Base-by-base conservation (phyloP, 192 early-diverging fungal species). In the Dispira parvispora region DNA sequence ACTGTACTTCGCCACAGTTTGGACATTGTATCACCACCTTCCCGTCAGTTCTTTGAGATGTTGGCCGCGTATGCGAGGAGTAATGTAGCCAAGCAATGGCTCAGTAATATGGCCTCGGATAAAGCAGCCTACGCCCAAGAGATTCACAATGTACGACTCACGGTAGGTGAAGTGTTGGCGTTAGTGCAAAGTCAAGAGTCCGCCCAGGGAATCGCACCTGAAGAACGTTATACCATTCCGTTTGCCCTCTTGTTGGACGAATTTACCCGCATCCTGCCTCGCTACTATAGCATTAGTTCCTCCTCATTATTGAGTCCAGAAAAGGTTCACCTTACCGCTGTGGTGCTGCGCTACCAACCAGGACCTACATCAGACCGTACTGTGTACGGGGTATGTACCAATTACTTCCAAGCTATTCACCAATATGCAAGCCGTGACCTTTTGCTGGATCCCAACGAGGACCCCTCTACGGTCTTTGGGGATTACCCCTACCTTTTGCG, bases 281-380 rank as follows among this genome's bases (percentile, higher is more conserved):
- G 96, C 20, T 91, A 94, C 74, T 99, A 99, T 71, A 95, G 92
- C 45, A 97, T 99, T 46, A 95, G 92, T n/a, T 94, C 92, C 12
- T 89, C 89, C 16, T 75, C 89, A 50, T 86, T 82, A 62, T 81
- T 83, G 38, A 69, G 79, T 45, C 91, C 92, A 25, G 83, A 77
- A n/a, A 68, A 71, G 13, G 87, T 92, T 46, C 75, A 80, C 60
- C 76, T 95, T 61, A 99, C 96, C 20, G 92, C 91, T 8, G 87
- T 96, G 45, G 85, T 91, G 63, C 76, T 97, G 38, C 78, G 86
- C 26, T 97, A 94, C 72, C 75, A 76, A n/a, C 75, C 88, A 12
- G 57, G 62, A 47, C 68, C 21, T 63, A 67, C 55, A 20, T 75
- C 71, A 50, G 75, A 68, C 12, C 78, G 73, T 61, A 82, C 67